phyloP scores from a whole-genome alignment of 306 rosid genomes.

The Medicago arabica region DNA sequence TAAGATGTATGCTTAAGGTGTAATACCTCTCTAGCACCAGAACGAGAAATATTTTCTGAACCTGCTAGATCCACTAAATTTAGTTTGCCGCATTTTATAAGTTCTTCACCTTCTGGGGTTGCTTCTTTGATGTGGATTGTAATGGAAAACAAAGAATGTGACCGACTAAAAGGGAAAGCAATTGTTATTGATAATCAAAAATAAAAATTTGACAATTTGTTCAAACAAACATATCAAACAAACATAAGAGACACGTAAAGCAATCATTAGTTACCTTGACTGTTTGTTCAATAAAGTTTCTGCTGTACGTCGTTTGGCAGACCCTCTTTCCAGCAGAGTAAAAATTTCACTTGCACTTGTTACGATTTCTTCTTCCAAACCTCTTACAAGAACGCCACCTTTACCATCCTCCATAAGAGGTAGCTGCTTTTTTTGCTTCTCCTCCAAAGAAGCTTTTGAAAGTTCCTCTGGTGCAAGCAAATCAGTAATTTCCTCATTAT shows the following conservation, averaged over 20 bases:
- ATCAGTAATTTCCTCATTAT: constrained; percentile 93
- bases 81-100: constrained; percentile 95
- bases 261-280: constrained; percentile 66
- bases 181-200: neutral
- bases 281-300: constrained; percentile 95
- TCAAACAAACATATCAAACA: neutral
- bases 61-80: constrained; percentile 97
- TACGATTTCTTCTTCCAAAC: constrained; percentile 90
- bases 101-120: constrained; percentile 97
- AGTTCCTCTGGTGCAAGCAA: constrained; percentile 95
- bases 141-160: constrained; percentile 94
- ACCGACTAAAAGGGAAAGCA: constrained; percentile 69
- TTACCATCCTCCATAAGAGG: constrained; percentile 99
- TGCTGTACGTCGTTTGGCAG: constrained; percentile 94
- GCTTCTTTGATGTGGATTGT: constrained; percentile 97
- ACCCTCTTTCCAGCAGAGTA: constrained; percentile 88
- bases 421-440: constrained; percentile 85
- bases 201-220: neutral
- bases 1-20: constrained; percentile 14
- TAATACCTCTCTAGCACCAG: constrained; percentile 97
- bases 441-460: constrained; percentile 71
- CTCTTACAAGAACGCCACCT: constrained; percentile 97
- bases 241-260: neutral
- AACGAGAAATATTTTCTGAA: constrained; percentile 96
- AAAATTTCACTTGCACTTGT: constrained; percentile 87